These are phyloP conservation scores for Zanthoxylum bungeanum DNA, from an alignment of 345 rosid species.

Conservation along the genomic window DNA sequence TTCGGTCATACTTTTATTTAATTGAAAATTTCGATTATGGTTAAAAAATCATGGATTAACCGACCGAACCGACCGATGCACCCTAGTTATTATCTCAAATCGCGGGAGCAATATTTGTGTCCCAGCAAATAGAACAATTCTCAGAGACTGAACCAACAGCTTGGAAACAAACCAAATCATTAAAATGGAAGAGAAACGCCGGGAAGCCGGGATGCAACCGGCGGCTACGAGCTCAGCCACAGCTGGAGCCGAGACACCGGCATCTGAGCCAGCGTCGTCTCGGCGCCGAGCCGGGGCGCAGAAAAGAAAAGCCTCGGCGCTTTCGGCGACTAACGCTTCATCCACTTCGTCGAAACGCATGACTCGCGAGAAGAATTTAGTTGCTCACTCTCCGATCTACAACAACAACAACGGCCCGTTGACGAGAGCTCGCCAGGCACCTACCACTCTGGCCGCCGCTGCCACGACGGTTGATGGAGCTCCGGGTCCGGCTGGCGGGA, in stretches of 20 bases:
- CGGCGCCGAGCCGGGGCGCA: constrained; percentile 71
- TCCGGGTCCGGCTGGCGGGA: constrained; percentile 23
- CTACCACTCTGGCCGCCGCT: constrained; percentile 28
- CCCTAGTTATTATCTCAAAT: no score
- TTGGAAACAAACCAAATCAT: neutral
- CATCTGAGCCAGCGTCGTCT: constrained; percentile 54
- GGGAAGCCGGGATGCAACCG: constrained; percentile 46
- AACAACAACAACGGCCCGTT: constrained; percentile 89
- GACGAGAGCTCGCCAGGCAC: constrained; percentile 90
- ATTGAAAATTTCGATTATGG: no score
- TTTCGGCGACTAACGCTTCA: constrained; percentile 40
- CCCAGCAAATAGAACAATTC: no score
- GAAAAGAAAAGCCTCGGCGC: constrained; percentile 70
- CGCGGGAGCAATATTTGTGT: no score
- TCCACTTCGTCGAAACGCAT: constrained; percentile 64
- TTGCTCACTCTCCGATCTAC: constrained; percentile 59
- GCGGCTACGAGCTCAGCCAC: constrained; percentile 28
- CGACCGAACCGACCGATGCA: no score
- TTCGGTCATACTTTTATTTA: no score
- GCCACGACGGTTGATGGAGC: constrained; percentile 13
- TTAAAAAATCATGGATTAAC: no score
- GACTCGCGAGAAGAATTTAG: constrained; percentile 74
- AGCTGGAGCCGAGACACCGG: constrained; percentile 41
- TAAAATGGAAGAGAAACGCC: constrained; percentile 61
- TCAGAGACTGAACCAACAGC: neutral